A percentile compares a stretch with the other conserved stretches of the same genome.
phyloP scores from a whole-genome alignment of 768 basidiomycete species.

The Auricularia sp. region DNA sequence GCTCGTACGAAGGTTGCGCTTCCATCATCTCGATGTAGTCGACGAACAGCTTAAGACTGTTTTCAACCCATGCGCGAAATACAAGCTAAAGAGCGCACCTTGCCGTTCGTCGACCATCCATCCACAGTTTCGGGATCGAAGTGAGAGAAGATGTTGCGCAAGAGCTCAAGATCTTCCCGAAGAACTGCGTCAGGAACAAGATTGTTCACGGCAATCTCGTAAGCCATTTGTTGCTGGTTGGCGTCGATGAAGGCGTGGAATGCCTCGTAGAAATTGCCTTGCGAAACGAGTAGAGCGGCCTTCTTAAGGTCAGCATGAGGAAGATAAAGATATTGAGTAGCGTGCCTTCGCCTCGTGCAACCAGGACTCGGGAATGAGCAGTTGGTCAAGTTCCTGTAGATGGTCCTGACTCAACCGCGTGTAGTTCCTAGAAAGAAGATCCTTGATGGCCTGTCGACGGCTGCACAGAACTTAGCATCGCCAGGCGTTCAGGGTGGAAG shows the following conservation, averaged over 20 bases:
- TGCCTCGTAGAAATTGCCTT: conserved; percentile 56
- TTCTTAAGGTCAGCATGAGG: conserved; percentile 18
- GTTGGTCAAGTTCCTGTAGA: conserved; percentile 40
- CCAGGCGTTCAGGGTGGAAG: neutral
- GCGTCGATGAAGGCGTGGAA: conserved; percentile 71
- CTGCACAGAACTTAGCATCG: conserved; percentile 41
- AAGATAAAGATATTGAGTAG: conserved; percentile 17
- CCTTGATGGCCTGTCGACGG: conserved; percentile 72
- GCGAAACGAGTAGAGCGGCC: conserved; percentile 57
- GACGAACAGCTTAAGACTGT: conserved; percentile 43
- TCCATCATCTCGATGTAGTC: conserved; percentile 36
- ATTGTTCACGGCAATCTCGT: conserved; percentile 74
- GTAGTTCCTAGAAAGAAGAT: conserved; percentile 53
- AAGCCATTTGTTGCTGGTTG: conserved; percentile 60
- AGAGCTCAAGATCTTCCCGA: conserved; percentile 48
- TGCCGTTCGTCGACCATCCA: conserved; percentile 76
- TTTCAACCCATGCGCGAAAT: neutral
- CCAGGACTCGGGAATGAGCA: conserved; percentile 79
- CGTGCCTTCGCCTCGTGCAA: conserved; percentile 74
- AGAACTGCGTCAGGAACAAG: conserved; percentile 84
- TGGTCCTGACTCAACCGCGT: conserved; percentile 15
- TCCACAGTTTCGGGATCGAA: conserved; percentile 52
- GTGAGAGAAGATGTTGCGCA: conserved; percentile 57
- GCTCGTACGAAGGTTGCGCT: neutral
- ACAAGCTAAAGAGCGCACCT: conserved; percentile 35